Conservation (phyloP, 306 rosid genomes). For the Lagenaria siceraria region DNA sequence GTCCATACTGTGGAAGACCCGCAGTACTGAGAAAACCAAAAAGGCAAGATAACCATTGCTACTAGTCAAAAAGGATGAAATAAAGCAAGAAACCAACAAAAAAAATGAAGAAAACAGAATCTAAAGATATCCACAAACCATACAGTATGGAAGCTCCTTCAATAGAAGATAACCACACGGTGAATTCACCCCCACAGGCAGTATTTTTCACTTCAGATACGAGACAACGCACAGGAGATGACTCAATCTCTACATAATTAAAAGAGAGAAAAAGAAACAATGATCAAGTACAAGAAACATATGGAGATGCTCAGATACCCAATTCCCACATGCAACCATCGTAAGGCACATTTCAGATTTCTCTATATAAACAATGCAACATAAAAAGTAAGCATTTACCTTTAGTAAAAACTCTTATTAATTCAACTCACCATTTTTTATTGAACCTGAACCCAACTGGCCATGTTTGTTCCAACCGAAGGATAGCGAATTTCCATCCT, state of each 20-base stretch:
- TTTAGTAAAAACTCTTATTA: neutral
- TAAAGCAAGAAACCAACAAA: neutral
- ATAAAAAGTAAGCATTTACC: neutral
- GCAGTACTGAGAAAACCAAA: constrained; percentile 54
- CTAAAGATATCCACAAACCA: constrained; percentile 33
- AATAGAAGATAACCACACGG: constrained; percentile 75
- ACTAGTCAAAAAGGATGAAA: constrained; percentile 3
- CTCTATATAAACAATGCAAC: neutral
- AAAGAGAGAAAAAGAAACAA: neutral
- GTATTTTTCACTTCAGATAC: constrained; percentile 64
- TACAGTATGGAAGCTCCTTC: constrained; percentile 97
- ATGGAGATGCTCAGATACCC: neutral
- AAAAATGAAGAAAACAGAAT: constrained; percentile 11
- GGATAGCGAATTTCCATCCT: constrained; percentile 72
- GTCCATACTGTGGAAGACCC: constrained; percentile 93
- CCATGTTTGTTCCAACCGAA: constrained; percentile 99
- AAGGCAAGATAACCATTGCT: constrained; percentile 4
- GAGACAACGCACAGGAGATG: constrained; percentile 76
- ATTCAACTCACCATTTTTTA: constrained; percentile 47
- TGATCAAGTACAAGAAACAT: neutral
- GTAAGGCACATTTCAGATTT: neutral
- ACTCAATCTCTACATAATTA: constrained; percentile 52
- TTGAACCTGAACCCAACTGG: constrained; percentile 82
- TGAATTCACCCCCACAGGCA: constrained; percentile 82
- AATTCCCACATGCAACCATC: neutral